These are phyloP conservation scores for Phytophthora gonapodyides DNA, from an alignment of 352 stramenopile species.

Conservation along the genomic window DNA sequence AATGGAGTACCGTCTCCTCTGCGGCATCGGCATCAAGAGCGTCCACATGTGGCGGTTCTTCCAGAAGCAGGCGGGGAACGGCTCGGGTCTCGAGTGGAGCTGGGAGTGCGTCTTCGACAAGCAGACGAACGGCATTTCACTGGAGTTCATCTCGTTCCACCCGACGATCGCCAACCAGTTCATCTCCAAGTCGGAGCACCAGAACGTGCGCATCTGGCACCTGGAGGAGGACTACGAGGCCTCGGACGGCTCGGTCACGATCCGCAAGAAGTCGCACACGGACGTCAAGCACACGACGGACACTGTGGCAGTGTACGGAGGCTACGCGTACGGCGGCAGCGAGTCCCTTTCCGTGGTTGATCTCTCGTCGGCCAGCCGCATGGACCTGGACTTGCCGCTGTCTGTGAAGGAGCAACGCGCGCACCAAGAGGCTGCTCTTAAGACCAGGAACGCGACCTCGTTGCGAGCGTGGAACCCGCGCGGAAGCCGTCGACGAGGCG, in stretches of 20 bases:
- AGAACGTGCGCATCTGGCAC: slow-evolving; percentile 85
- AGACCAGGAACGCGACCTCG: slow-evolving; percentile 34
- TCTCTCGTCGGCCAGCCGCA: slow-evolving; percentile 52
- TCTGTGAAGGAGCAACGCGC: slow-evolving; percentile 64
- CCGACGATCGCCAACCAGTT: slow-evolving; percentile 55
- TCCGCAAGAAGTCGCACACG: slow-evolving; percentile 72
- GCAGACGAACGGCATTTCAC: slow-evolving; percentile 84
- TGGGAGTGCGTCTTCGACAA: slow-evolving; percentile 90
- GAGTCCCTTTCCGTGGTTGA: slow-evolving; percentile 75
- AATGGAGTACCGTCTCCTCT: slow-evolving; percentile 81
- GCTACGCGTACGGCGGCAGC: slow-evolving; percentile 74
- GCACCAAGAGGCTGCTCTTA: slow-evolving; percentile 42
- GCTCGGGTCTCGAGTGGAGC: slow-evolving; percentile 37
- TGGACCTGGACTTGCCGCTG: slow-evolving; percentile 75
- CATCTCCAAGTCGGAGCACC: slow-evolving; percentile 87
- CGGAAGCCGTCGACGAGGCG: slow-evolving; percentile 46
- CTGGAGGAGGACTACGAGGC: slow-evolving; percentile 62
- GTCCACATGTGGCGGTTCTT: slow-evolving; percentile 88
- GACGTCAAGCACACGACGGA: slow-evolving; percentile 81
- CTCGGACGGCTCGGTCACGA: slow-evolving; percentile 31
- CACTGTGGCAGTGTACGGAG: slow-evolving; percentile 64
- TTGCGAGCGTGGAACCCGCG: slow-evolving; percentile 52
- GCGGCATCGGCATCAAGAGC: slow-evolving; percentile 88
- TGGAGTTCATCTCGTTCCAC: slow-evolving; percentile 82
- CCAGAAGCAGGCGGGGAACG: slow-evolving; percentile 35